These are phyloP conservation scores for Geotrichum restrictum DNA, from an alignment of 1,139 yeast genomes.

Conservation along the genomic window DNA sequence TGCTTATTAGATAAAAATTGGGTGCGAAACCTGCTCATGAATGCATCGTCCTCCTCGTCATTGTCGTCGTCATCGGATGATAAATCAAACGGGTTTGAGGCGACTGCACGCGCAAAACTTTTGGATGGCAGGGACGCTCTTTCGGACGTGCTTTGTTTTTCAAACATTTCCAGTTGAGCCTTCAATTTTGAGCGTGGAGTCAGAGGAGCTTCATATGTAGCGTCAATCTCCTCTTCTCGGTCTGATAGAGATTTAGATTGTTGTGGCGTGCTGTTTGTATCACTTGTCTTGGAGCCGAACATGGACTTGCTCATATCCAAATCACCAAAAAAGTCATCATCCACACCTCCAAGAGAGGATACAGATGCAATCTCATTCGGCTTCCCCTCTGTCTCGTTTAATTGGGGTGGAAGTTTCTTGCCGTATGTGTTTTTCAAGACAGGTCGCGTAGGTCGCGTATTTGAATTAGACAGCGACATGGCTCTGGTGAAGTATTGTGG, in stretches of 20 bases:
- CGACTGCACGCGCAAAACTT: neutral
- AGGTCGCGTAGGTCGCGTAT: constrained; percentile 14
- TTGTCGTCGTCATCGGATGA: constrained; percentile 2
- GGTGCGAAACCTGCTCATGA: constrained; percentile 14
- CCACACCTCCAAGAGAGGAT: neutral
- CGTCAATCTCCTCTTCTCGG: neutral
- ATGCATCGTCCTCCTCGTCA: constrained; percentile 14
- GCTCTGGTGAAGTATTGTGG: neutral
- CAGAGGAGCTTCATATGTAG: neutral
- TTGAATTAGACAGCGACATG: neutral
- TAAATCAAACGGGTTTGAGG: neutral
- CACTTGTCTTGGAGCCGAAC: neutral
- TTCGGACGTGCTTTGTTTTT: neutral
- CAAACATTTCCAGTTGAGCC: constrained; percentile 5
- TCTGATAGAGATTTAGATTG: neutral
- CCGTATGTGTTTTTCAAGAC: constrained; percentile 14
- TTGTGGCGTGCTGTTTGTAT: neutral
- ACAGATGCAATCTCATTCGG: neutral
- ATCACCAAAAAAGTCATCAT: constrained; percentile 7
- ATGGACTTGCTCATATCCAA: constrained; percentile 3
- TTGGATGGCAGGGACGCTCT: neutral
- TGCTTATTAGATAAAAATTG: constrained; percentile 2
- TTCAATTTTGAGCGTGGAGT: constrained; percentile 12
- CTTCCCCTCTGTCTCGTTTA: neutral
- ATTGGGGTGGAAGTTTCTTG: neutral